phyloP scores from a whole-genome alignment of 306 rosid species.

The Morella rubra region DNA sequence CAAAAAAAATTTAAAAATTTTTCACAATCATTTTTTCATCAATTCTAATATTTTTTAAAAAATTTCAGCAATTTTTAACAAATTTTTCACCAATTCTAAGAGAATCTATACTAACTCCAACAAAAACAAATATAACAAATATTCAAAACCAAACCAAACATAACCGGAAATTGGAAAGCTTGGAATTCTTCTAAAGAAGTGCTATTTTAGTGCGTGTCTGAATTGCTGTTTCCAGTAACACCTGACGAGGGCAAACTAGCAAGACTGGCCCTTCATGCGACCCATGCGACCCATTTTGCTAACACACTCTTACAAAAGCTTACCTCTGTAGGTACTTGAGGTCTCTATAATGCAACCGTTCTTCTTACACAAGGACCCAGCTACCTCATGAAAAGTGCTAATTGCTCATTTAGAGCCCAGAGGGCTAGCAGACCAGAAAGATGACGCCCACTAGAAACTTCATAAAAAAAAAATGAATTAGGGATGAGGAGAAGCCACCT shows the following conservation, averaged over 20 bases:
- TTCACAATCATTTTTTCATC: too few species aligned
- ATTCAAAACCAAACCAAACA: too few species aligned
- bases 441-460: conserved; percentile 11
- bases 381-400: conserved; percentile 22
- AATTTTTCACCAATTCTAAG: too few species aligned
- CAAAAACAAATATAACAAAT: too few species aligned
- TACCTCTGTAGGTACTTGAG: conserved; percentile 5
- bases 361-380: conserved; percentile 27
- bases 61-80: too few species aligned
- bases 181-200: neutral
- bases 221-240: neutral
- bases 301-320: conserved; percentile 11
- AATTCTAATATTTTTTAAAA: too few species aligned
- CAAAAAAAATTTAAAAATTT: too few species aligned
- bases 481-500: too few species aligned
- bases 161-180: too few species aligned
- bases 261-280: neutral
- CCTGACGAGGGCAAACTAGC: too few species aligned
- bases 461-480: too few species aligned
- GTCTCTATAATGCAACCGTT: conserved; percentile 19
- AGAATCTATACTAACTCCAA: too few species aligned
- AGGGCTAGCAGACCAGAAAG: conserved; percentile 24
- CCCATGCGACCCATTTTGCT: conserved; percentile 18
- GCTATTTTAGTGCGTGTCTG: neutral
- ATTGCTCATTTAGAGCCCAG: neutral